Percentiles rank a stretch among this genome's conserved stretches.
Evolutionary conservation across 805 yeast genomes (phyloP).

Genomic region (Yamadazyma philogaea): DNA sequence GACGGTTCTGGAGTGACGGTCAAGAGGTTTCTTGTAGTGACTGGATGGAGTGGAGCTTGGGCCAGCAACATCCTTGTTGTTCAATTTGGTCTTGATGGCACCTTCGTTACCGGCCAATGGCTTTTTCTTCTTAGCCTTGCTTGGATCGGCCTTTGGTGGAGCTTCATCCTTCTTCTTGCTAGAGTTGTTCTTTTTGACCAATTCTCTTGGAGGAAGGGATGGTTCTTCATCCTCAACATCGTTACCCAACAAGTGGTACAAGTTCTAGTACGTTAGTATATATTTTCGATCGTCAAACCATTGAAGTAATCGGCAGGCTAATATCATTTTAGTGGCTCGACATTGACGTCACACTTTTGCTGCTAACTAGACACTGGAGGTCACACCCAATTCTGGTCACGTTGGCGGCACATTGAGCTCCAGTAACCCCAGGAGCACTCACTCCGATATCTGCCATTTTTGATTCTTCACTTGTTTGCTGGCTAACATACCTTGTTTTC

Average conservation of each 20-base stretch:
- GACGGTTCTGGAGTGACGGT: conserved; percentile 85
- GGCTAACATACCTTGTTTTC: conserved; percentile 44
- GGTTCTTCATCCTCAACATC: conserved; percentile 81
- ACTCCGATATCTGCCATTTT: no score
- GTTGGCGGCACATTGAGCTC: no score
- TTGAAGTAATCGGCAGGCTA: not conserved
- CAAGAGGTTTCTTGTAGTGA: conserved; percentile 58
- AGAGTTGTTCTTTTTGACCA: conserved; percentile 78
- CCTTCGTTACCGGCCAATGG: conserved; percentile 84
- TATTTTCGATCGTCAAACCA: not conserved
- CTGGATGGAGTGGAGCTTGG: conserved; percentile 52
- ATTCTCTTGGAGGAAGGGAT: conserved; percentile 60
- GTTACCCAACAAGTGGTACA: conserved; percentile 81
- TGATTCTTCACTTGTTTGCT: not conserved
- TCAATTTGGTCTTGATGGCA: conserved; percentile 68
- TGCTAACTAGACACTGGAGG: no score
- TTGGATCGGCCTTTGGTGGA: conserved; percentile 77
- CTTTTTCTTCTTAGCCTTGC: conserved; percentile 70
- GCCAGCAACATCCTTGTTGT: conserved; percentile 68
- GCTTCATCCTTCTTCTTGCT: conserved; percentile 84
- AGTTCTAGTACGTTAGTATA: conserved; percentile 48
- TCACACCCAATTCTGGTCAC: no score
- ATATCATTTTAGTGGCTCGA: not conserved
- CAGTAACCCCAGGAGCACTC: no score
- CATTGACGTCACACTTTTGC: not conserved